phyloP scores from a whole-genome alignment of 495 filamentous ascomycete genomes.

The Mytilinidion resinicola region DNA sequence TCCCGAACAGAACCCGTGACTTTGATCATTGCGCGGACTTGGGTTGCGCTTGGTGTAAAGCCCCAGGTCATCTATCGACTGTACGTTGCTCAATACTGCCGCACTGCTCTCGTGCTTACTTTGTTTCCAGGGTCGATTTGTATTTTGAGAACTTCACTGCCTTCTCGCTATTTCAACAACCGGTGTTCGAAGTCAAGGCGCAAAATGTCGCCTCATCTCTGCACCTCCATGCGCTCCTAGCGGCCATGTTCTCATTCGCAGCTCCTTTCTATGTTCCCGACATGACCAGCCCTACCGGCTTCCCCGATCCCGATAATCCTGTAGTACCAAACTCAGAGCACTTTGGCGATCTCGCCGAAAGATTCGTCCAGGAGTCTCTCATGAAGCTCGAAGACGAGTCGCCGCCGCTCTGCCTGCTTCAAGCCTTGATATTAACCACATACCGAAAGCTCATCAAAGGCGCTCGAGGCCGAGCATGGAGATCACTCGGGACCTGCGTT shows the following conservation, averaged over 20 bases:
- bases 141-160: slow-evolving; percentile 33
- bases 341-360: slow-evolving; percentile 29
- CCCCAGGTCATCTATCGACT: neutral
- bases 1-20: neutral
- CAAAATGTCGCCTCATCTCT: slow-evolving; percentile 14
- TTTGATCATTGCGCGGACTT: neutral
- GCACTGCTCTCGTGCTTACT: neutral
- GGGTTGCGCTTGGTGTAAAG: neutral
- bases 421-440: slow-evolving; percentile 27
- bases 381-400: neutral
- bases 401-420: slow-evolving; percentile 30
- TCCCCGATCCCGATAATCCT: neutral
- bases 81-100: neutral
- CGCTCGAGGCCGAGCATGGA: slow-evolving; percentile 32
- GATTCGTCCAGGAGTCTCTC: neutral
- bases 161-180: slow-evolving; percentile 28
- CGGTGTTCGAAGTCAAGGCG: slow-evolving; percentile 27
- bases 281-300: neutral
- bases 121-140: slow-evolving; percentile 19
- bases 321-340: slow-evolving; percentile 9
- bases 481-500: slow-evolving; percentile 32
- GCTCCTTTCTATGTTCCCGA: slow-evolving; percentile 14
- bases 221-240: slow-evolving; percentile 29
- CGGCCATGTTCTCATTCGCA: slow-evolving; percentile 31
- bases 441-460: slow-evolving; percentile 29